Evolutionary conservation across 345 rosid species (phyloP).

Genomic region (Iberis pinnata): DNA sequence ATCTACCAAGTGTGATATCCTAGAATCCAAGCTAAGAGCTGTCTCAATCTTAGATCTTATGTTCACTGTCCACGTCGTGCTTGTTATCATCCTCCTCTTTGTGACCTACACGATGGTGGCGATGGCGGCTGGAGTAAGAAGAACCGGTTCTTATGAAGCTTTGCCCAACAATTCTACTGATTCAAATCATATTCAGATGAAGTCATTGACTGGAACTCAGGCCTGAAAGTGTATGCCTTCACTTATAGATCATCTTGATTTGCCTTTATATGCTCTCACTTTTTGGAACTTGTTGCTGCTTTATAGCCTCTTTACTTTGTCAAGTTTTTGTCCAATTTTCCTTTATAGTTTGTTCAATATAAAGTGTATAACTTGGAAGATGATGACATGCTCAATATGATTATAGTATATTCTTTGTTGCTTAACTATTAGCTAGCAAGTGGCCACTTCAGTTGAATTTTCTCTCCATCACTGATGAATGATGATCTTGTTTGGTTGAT

Average conservation of each 20-base stretch:
- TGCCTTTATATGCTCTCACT: not conserved
- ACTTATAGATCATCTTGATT: constrained; percentile 8
- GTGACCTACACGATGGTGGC: constrained; percentile 48
- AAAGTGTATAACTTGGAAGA: not conserved
- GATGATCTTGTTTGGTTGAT: not conserved
- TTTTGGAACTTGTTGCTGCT: constrained; percentile 6
- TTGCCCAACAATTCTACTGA: constrained; percentile 46
- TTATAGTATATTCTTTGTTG: constrained; percentile 9
- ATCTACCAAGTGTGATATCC: constrained; percentile 75
- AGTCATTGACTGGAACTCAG: constrained; percentile 72
- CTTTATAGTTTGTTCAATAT: not conserved
- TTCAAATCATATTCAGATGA: constrained; percentile 69
- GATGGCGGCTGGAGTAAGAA: constrained; percentile 42
- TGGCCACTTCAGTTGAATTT: constrained; percentile 8
- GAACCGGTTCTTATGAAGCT: constrained; percentile 70
- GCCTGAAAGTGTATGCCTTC: constrained; percentile 36
- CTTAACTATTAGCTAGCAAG: not conserved
- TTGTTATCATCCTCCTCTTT: constrained; percentile 51
- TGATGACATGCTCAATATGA: constrained; percentile 4
- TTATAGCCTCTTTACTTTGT: not conserved
- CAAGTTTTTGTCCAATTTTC: not conserved
- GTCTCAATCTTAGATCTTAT: constrained; percentile 76
- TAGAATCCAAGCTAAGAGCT: constrained; percentile 68
- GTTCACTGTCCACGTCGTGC: constrained; percentile 60
- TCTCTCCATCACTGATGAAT: not conserved